phyloP scores from a whole-genome alignment of 176 grass and related monocot genomes.

The Dendrocalamus sinicus region DNA sequence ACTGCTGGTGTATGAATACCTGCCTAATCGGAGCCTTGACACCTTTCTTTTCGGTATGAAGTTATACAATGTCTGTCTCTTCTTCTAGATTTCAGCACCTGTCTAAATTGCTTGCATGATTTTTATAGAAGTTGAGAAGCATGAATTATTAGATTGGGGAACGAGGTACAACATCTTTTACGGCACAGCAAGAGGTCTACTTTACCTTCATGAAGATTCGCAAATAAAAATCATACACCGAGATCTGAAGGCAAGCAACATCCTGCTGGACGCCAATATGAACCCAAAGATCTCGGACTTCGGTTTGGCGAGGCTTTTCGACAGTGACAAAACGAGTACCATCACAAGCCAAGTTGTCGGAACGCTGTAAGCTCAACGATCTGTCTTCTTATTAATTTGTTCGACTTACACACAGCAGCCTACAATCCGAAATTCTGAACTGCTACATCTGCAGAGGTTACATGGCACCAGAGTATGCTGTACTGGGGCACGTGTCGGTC shows the following conservation, averaged over 20 bases:
- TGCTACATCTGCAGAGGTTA: neutral
- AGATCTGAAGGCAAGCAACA: conserved; percentile 51
- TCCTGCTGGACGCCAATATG: conserved; percentile 43
- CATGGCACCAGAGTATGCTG: neutral
- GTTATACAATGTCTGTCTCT: no score
- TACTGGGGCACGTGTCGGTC: conserved; percentile 21
- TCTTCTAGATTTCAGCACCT: no score
- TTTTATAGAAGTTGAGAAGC: conserved; percentile 28
- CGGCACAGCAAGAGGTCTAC: conserved; percentile 33
- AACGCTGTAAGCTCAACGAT: conserved; percentile 16
- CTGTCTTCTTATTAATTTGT: no score
- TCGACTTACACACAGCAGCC: no score
- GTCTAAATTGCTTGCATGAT: no score
- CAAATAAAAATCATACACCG: conserved; percentile 52
- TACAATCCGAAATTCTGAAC: no score
- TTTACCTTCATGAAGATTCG: conserved; percentile 45
- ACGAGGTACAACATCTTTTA: conserved; percentile 42
- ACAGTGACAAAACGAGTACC: neutral
- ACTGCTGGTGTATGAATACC: conserved; percentile 51
- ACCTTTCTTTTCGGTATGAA: conserved; percentile 39
- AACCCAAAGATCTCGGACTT: conserved; percentile 54
- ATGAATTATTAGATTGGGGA: conserved; percentile 19
- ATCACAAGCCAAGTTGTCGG: conserved; percentile 51
- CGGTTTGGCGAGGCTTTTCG: conserved; percentile 49
- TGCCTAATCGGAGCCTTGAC: conserved; percentile 54